Base-by-base conservation (phyloP, 495 filamentous ascomycete genomes). In the Daldinia decipiens region DNA sequence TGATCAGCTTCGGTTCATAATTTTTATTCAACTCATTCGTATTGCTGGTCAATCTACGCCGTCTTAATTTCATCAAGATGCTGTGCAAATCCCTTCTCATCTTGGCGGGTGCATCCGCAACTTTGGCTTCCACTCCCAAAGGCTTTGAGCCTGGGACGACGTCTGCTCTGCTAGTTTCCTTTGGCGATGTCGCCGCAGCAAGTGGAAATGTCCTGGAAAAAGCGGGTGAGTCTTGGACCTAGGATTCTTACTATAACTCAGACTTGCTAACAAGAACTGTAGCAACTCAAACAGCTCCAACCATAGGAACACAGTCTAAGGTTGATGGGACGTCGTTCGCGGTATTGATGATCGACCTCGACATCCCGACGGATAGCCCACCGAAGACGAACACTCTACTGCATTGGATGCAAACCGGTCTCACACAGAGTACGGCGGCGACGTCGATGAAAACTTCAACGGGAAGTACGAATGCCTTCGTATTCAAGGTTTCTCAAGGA, bases 401-500 rank as follows among this genome's bases (percentile, higher is more conserved):
- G 32, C 77, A 81, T 74, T 84, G 82, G 81, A 53, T 82, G 65
- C 82, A 83, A 66, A 80, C 75, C 5, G 79, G 76, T 21, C 75
- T 83, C 24, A 78, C 71, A 12, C 77, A 81, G 31, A 72, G 78
- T 27, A 63, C 76, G 19, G 61, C 62, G 13, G 61, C 79, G 7
- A 75, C 76, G 1, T 27, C 61, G 5, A 29, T 83, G 40, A 77
- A 78, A 64, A 73, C 75, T 32, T 71, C 74, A 45, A 50, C 51
- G 12, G 81, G 80, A 60, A 45, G 68, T 12, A 52, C 63, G 34
- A 60, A 57, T 5, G 79, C 70, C 5, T 82, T 80, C 70, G 50
- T 79, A 15, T 72, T 83, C 52, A 55, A 79, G 58, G 76, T 74
- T 56, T 56, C 70, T 0, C 51, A 61, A 54, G 70, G 73, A 45